Conservation (phyloP, 169 alveolate genomes). For the Toxoplasma gondii region DNA sequence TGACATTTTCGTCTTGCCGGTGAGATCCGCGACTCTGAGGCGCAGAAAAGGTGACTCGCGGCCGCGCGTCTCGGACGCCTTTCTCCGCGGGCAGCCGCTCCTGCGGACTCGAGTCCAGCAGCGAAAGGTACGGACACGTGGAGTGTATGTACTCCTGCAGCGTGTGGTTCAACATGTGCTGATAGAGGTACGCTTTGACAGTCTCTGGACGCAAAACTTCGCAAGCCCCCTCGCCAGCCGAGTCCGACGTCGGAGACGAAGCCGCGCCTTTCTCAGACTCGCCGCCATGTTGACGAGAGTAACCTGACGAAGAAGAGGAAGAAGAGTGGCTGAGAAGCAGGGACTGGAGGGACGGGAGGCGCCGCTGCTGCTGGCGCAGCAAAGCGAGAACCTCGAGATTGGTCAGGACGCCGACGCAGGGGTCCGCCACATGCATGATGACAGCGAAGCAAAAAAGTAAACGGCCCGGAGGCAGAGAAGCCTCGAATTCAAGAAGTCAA, state of each 20-base stretch:
- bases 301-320: neutral
- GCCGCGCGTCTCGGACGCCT: neutral
- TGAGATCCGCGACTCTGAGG: neutral
- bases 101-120: neutral
- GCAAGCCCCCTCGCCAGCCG: neutral
- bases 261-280: neutral
- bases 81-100: neutral
- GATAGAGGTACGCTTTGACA: neutral
- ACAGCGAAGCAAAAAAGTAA: neutral
- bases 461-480: no score
- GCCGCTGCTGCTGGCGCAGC: constrained; percentile 6
- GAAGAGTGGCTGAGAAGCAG: neutral
- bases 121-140: constrained; percentile 25
- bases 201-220: neutral
- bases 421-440: neutral
- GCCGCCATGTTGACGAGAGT: neutral
- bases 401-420: neutral
- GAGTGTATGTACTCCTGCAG: neutral
- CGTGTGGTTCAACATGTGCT: constrained; percentile 9
- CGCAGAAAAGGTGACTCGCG: neutral
- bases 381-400: constrained; percentile 18
- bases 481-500: neutral
- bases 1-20: no score
- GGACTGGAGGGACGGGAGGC: neutral
- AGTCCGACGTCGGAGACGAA: neutral